phyloP scores from a whole-genome alignment of 2,329 filamentous ascomycete species.

The Zalaria obscura region DNA sequence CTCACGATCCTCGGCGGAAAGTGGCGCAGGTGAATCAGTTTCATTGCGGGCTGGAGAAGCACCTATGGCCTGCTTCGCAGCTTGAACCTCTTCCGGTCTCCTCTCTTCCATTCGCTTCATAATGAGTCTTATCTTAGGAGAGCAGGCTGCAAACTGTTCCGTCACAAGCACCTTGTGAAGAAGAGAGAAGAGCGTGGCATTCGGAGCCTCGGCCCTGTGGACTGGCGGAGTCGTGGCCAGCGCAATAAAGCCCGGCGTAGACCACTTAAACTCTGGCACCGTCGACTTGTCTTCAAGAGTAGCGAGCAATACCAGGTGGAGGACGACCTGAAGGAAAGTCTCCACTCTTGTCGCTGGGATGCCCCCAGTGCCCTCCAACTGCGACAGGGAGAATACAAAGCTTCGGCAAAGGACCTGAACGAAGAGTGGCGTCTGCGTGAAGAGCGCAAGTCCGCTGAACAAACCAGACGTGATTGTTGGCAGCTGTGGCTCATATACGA shows the following conservation, averaged over 20 bases:
- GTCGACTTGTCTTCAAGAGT: conserved; percentile 55
- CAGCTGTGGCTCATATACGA: conserved; percentile 83
- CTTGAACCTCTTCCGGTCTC: conserved; percentile 57
- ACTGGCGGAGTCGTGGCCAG: background rate
- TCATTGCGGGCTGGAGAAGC: conserved; percentile 24
- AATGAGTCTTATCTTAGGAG: conserved; percentile 71
- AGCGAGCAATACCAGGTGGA: conserved; percentile 77
- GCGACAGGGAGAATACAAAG: conserved; percentile 63
- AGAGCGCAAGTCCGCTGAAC: conserved; percentile 61
- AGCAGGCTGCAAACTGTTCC: conserved; percentile 67
- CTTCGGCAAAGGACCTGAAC: conserved; percentile 82
- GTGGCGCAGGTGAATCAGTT: conserved; percentile 64
- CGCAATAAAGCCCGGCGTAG: conserved; percentile 11
- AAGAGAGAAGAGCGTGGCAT: conserved; percentile 34
- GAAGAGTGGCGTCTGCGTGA: conserved; percentile 76
- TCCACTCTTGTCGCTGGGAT: conserved; percentile 76
- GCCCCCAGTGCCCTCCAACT: conserved; percentile 48
- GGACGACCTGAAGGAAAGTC: conserved; percentile 77
- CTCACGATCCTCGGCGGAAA: conserved; percentile 51
- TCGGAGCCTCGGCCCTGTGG: background rate
- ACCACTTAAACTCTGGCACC: no score
- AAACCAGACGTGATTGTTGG: conserved; percentile 61
- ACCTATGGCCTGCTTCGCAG: conserved; percentile 37
- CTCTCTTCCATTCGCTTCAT: conserved; percentile 76
- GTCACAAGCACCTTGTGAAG: conserved; percentile 43